Conservation (phyloP, 805 yeast genomes). For the Suhomyces sp. region DNA sequence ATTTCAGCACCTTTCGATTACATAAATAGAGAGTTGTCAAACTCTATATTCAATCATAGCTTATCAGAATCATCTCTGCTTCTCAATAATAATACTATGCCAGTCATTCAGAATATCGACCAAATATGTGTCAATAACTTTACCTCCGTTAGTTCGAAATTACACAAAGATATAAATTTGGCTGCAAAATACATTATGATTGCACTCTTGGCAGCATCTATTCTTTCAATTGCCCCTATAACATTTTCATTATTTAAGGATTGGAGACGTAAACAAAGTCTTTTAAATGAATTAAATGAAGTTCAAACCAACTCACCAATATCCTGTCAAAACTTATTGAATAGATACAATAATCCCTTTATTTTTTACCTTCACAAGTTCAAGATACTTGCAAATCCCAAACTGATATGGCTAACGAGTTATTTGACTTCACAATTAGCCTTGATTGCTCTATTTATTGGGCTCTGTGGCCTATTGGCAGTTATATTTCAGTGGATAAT, state of each 20-base stretch:
- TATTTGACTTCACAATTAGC: constrained; percentile 58
- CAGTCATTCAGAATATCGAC: neutral
- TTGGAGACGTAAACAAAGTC: constrained; percentile 47
- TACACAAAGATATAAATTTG: constrained; percentile 26
- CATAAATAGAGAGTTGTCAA: constrained; percentile 40
- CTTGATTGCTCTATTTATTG: constrained; percentile 48
- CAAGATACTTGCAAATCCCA: neutral
- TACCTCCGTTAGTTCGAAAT: neutral
- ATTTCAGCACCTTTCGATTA: constrained; percentile 61
- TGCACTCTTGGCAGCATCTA: constrained; percentile 29
- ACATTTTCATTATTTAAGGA: constrained; percentile 44
- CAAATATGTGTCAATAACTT: neutral
- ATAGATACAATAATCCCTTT: constrained; percentile 6
- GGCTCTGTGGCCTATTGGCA: constrained; percentile 54
- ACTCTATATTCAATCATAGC: constrained; percentile 12
- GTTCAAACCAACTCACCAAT: constrained; percentile 3
- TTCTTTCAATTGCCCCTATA: constrained; percentile 42
- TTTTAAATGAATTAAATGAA: constrained; percentile 19
- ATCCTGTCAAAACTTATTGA: constrained; percentile 5
- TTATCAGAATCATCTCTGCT: neutral
- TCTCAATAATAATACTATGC: constrained; percentile 3
- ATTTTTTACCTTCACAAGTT: constrained; percentile 8
- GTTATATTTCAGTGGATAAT: constrained; percentile 56
- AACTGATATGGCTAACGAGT: constrained; percentile 8
- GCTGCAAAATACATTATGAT: constrained; percentile 42